Conservation (phyloP, 805 yeast species). For the Sugiyamaella floridensis region DNA sequence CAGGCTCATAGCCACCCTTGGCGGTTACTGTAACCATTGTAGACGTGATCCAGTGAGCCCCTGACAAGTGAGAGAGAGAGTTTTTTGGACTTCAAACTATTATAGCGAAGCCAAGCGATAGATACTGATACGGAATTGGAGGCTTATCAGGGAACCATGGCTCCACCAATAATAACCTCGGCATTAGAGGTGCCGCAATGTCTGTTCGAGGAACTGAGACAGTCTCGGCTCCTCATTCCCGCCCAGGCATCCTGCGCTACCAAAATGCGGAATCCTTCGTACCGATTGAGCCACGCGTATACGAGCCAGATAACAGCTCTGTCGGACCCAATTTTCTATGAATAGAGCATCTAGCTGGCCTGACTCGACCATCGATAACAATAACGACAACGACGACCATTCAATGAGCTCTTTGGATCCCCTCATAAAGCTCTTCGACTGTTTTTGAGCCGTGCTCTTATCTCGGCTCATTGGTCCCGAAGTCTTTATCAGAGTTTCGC, state of each 20-base stretch:
- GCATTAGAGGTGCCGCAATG: not conserved
- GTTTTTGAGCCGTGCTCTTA: not conserved
- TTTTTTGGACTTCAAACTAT: not conserved
- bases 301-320: no score
- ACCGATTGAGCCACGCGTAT: no score
- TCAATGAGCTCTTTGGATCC: no score
- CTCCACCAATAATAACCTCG: not conserved
- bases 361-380: no score
- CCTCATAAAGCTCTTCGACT: no score
- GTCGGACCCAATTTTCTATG: no score
- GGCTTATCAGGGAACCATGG: not conserved
- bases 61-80: not conserved
- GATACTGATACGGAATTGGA: not conserved
- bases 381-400: no score
- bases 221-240: not conserved
- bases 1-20: slow-evolving; percentile 1
- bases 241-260: no score
- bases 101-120: not conserved
- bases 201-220: not conserved
- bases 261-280: no score
- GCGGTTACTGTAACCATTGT: slow-evolving; percentile 16
- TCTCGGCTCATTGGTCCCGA: not conserved
- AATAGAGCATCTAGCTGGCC: no score
- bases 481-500: not conserved
- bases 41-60: not conserved